Conservation (phyloP, 2,329 filamentous ascomycete species). For the Apiospora arundinis region DNA sequence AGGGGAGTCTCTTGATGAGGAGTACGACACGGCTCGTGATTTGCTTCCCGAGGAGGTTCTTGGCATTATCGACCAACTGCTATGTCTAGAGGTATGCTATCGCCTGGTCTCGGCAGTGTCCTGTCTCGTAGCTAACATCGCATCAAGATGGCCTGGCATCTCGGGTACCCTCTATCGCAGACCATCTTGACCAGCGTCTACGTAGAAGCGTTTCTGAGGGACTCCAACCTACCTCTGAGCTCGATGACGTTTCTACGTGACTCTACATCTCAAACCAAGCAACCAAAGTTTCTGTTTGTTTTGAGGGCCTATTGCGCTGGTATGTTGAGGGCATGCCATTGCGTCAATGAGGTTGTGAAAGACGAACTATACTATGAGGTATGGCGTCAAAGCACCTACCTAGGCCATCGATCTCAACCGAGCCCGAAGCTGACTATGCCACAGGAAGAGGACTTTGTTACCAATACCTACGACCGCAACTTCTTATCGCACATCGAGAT, state of each 20-base stretch:
- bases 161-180: constrained; percentile 93
- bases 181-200: constrained; percentile 94
- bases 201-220: constrained; percentile 81
- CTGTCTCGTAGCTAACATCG: neutral
- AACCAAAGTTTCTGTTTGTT: constrained; percentile 63
- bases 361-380: constrained; percentile 93
- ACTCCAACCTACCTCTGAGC: constrained; percentile 66
- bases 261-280: constrained; percentile 26
- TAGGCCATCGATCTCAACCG: neutral
- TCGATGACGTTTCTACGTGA: constrained; percentile 65
- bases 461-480: constrained; percentile 84
- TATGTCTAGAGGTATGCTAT: constrained; percentile 78
- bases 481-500: constrained; percentile 71
- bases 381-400: constrained; percentile 30
- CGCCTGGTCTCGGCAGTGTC: neutral
- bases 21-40: constrained; percentile 74
- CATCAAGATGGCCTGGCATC: constrained; percentile 88
- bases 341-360: constrained; percentile 78
- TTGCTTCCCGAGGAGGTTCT: constrained; percentile 81
- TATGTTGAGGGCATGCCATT: constrained; percentile 81
- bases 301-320: constrained; percentile 87
- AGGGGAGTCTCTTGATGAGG: constrained; percentile 81
- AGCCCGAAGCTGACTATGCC: constrained; percentile 22
- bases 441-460: constrained; percentile 95
- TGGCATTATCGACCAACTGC: constrained; percentile 91